Conservation (phyloP, 1,139 yeast genomes). For the Geotrichum aggregatum region DNA sequence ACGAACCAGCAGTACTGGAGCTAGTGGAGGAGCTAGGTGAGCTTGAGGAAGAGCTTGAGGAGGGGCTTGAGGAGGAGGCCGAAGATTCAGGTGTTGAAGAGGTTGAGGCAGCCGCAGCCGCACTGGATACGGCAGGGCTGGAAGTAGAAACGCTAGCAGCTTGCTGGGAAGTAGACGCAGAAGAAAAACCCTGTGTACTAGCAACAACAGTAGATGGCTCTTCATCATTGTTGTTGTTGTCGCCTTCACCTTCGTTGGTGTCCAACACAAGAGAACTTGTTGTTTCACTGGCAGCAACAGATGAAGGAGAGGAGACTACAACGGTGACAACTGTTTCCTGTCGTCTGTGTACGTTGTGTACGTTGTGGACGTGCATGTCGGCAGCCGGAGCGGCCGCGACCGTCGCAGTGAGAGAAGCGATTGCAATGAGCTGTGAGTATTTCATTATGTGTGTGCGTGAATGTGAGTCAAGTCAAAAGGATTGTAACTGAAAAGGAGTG, state of each 20-base stretch:
- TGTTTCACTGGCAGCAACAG: no score
- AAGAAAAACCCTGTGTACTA: no score
- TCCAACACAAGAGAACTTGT: not conserved
- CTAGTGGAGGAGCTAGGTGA: conserved; percentile 28
- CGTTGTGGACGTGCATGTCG: not conserved
- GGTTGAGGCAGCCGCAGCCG: conserved; percentile 32
- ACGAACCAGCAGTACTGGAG: conserved; percentile 38
- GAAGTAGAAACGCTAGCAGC: conserved; percentile 24
- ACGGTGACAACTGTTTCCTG: not conserved
- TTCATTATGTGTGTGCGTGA: not conserved
- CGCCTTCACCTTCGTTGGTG: not conserved
- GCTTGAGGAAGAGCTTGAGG: conserved; percentile 28
- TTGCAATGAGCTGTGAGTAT: not conserved
- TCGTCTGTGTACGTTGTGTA: conserved; percentile 4
- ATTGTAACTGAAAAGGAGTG: no score
- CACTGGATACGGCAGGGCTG: conserved; percentile 23
- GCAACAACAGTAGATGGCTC: no score
- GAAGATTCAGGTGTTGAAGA: conserved; percentile 36
- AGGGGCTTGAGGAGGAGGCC: conserved; percentile 14
- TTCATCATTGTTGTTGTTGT: no score
- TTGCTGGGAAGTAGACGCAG: conserved; percentile 1
- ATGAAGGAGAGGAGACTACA: no score
- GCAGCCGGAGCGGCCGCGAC: conserved; percentile 2
- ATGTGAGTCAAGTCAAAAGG: no score
- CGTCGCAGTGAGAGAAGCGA: not conserved